phyloP scores from a whole-genome alignment of 139 green algal genomes.

The Chlamydomonas asymmetrica region DNA sequence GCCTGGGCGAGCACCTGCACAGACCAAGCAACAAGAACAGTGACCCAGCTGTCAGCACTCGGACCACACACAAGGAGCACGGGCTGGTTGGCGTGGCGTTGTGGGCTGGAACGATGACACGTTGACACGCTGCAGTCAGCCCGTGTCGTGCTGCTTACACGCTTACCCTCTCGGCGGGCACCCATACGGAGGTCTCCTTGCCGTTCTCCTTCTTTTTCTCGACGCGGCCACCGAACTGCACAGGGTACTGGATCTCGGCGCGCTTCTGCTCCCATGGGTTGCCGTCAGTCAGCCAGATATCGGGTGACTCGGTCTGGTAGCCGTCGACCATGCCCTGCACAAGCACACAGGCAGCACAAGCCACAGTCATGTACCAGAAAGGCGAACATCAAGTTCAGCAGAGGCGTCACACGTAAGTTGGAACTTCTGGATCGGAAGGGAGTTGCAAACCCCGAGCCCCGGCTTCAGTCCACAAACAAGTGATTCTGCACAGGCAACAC shows the following conservation, averaged over 20 bases:
- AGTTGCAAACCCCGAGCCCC: no score
- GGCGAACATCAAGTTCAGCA: no score
- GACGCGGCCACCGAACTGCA: constrained; percentile 56
- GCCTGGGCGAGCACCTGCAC: constrained; percentile 79
- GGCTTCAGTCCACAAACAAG: no score
- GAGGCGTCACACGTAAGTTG: no score
- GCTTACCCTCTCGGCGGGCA: constrained; percentile 50
- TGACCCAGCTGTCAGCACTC: no score
- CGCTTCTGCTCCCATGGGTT: constrained; percentile 83
- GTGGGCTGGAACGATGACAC: not conserved
- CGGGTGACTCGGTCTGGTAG: constrained; percentile 88
- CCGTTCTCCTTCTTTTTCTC: constrained; percentile 28
- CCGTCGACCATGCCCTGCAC: constrained; percentile 37
- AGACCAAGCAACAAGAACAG: no score
- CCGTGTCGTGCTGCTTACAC: not conserved
- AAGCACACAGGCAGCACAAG: no score
- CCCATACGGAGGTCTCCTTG: constrained; percentile 54
- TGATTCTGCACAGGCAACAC: no score
- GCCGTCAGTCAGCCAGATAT: constrained; percentile 94
- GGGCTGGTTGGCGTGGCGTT: no score
- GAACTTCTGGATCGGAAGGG: no score
- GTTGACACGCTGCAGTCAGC: not conserved
- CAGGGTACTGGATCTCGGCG: constrained; percentile 43
- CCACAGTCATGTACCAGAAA: no score
- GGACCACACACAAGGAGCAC: no score